Percentiles rank a stretch among this genome's conserved stretches.
phyloP scores from a whole-genome alignment of 768 basidiomycete genomes.

The Calocera cornea region DNA sequence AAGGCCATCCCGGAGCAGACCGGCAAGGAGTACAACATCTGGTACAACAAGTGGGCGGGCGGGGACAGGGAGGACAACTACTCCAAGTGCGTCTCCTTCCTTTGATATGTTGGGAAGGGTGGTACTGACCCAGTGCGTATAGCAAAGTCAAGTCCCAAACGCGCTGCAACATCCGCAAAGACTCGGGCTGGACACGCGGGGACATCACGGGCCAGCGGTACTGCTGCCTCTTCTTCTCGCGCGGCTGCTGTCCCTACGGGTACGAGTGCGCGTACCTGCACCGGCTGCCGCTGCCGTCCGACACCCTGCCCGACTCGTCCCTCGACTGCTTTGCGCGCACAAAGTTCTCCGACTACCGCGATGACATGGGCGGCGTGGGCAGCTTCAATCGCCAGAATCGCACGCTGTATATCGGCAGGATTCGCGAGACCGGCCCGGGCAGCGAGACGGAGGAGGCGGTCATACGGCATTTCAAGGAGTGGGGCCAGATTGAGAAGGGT shows the following conservation, averaged over 20 bases:
- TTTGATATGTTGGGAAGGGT: not conserved
- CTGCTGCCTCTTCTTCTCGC: slow-evolving; percentile 85
- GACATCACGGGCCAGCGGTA: slow-evolving; percentile 89
- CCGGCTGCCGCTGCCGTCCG: slow-evolving; percentile 57
- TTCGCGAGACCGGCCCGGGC: slow-evolving; percentile 80
- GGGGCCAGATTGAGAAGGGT: slow-evolving; percentile 89
- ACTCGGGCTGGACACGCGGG: slow-evolving; percentile 87
- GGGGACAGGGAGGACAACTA: slow-evolving; percentile 95
- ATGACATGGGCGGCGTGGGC: slow-evolving; percentile 99
- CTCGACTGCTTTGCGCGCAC: slow-evolving; percentile 96
- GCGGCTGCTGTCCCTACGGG: slow-evolving; percentile 95
- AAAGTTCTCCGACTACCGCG: slow-evolving; percentile 93
- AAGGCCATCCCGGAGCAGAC: slow-evolving; percentile 81
- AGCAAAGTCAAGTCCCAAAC: slow-evolving; percentile 93
- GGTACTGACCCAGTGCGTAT: slow-evolving; percentile 11
- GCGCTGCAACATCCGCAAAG: slow-evolving; percentile 73
- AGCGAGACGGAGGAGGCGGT: slow-evolving; percentile 87
- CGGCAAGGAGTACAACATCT: slow-evolving; percentile 91
- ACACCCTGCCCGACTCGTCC: slow-evolving; percentile 71
- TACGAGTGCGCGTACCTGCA: slow-evolving; percentile 98
- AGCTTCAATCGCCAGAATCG: slow-evolving; percentile 89
- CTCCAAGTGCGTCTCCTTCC: slow-evolving; percentile 52
- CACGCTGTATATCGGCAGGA: slow-evolving; percentile 86
- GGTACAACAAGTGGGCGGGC: slow-evolving; percentile 98
- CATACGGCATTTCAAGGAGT: slow-evolving; percentile 84